phyloP scores from a whole-genome alignment of 139 green algal species.

The Pseudopediastrum boryanum region DNA sequence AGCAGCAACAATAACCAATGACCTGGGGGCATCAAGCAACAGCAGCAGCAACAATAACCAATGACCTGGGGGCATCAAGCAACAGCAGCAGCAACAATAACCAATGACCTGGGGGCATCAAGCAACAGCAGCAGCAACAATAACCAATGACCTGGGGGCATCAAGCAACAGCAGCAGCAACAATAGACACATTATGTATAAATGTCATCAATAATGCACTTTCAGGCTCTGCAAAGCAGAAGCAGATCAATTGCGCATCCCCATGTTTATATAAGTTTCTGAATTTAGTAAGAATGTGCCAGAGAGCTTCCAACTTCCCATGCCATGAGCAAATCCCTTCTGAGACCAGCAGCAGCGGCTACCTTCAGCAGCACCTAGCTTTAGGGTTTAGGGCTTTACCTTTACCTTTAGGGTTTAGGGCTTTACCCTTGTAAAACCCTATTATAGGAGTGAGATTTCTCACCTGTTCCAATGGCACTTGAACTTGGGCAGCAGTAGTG shows the following conservation, averaged over 20 bases:
- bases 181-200: not conserved
- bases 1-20: not conserved
- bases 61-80: not conserved
- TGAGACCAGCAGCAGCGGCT: no score
- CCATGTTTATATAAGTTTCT: not conserved
- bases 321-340: no score
- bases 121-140: slow-evolving; percentile 11
- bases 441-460: no score
- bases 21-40: not conserved
- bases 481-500: no score
- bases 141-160: no score
- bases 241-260: not conserved
- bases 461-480: no score
- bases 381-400: no score
- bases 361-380: no score
- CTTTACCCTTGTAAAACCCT: no score
- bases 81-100: slow-evolving; percentile 12
- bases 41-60: not conserved
- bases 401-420: no score
- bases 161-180: not conserved
- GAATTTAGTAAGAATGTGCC: no score
- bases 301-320: no score
- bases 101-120: slow-evolving; percentile 7
- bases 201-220: not conserved
- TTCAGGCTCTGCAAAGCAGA: not conserved